Percentiles rank a stretch among this genome's conserved stretches.
Conservation (phyloP, 176 grass and related monocot genomes). For the Puccinellia tenuiflora region DNA sequence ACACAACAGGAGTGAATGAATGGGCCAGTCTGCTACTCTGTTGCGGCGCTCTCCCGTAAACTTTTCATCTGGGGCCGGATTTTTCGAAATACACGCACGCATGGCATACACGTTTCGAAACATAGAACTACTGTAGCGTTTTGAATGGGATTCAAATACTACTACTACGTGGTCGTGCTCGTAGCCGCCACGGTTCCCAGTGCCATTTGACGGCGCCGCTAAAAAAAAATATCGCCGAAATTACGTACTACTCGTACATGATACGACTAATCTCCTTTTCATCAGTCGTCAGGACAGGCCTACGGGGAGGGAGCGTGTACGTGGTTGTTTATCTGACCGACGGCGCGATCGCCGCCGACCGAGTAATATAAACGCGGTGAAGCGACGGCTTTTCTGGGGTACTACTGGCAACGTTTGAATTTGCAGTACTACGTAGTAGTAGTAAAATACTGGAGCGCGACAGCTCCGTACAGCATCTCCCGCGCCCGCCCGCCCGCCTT, state of each 20-base stretch:
- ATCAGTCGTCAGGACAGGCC: background rate
- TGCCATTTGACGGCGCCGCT: no score
- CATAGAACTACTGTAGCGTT: no score
- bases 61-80: background rate
- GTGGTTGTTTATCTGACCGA: background rate
- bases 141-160: no score
- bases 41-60: background rate
- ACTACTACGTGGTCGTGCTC: no score
- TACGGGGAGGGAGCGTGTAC: background rate
- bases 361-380: background rate
- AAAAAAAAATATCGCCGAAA: no score
- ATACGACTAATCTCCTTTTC: no score
- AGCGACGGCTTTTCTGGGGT: background rate
- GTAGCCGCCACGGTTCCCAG: no score
- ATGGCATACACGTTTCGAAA: no score
- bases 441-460: background rate
- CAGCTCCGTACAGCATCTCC: background rate
- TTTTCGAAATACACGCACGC: background rate
- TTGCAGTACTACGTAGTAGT: no score
- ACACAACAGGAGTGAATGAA: background rate
- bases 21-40: background rate
- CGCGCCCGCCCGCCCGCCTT: background rate
- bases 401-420: no score
- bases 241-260: no score
- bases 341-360: background rate